Evolutionary conservation across 768 basidiomycete genomes (phyloP), one percentile per base, ranked within the genome.

Genomic region (Suillus spraguei): DNA sequence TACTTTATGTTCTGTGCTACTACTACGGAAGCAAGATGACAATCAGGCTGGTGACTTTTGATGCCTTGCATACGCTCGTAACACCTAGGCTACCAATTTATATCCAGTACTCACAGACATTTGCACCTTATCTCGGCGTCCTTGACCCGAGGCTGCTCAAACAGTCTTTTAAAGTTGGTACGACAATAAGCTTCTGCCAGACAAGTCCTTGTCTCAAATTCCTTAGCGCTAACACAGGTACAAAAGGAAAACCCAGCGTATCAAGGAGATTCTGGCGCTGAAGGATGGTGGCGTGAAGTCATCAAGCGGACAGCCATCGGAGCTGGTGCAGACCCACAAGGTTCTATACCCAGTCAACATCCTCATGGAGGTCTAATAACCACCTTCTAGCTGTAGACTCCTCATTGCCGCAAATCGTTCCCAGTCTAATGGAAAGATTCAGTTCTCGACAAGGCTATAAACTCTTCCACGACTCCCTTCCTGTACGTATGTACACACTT

Each of bases 241-340:
- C 88, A 92, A 71, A 76, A 66, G 17, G 84, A 87, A 64, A 80
- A 81, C 52, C 89, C 91, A 2, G 82, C 78, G 0, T 92, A 92
- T 70, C 71, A 66, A 32, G 67, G 62, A 53, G 59, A 74, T 55
- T 74, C 79, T 17, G 87, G 87, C 55, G 80, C 82, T 54, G 72
- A 81, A 38, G 73, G 70, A 3, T 94, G 91, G 91, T 94, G 92
- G 92, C 73, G 78, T n/a, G 87, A 91, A 65, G 91, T 94, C 44
- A 87, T 94, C 65, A 80, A 79, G 62, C 77, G 84, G 63, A 94
- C 92, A 42, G 92, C 91, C 20, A 73, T 91, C 3, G 90, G 87
- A 4, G 90, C 92, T 49, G 91, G 90, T 1, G 92, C 87, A 4
- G 79, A 89, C 74, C 71, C 82, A 55, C 71, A 77, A 68, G 82